These are phyloP conservation scores for Macaranga tanarius DNA, from an alignment of 441 rosid species.

Conservation along the genomic window DNA sequence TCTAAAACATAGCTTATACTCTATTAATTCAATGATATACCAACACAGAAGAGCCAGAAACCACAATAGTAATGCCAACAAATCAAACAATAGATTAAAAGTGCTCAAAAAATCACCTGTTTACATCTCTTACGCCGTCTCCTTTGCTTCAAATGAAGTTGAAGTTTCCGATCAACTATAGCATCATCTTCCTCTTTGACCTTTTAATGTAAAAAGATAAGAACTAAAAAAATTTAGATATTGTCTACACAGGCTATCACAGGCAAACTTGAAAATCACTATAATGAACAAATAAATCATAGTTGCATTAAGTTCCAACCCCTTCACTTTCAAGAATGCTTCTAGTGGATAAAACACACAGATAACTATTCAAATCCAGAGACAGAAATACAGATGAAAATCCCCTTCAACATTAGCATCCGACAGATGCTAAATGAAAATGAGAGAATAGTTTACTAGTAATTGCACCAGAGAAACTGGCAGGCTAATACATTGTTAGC, in stretches of 20 bases:
- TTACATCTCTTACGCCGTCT: constrained; percentile 56
- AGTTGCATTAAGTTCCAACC: background rate
- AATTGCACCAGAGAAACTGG: no score
- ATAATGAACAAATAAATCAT: background rate
- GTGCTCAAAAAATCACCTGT: constrained; percentile 49
- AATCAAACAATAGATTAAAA: constrained; percentile 27
- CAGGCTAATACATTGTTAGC: no score
- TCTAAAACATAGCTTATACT: background rate
- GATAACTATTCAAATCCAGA: background rate
- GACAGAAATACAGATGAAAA: background rate
- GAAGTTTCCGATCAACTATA: constrained; percentile 75
- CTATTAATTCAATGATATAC: background rate
- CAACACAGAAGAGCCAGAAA: background rate
- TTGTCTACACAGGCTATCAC: background rate
- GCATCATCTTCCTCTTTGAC: constrained; percentile 99
- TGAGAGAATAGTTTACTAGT: background rate
- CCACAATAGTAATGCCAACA: constrained; percentile 3
- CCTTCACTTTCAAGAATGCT: constrained; percentile 4
- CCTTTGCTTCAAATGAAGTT: constrained; percentile 70
- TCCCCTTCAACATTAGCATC: background rate
- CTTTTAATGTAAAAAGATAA: constrained; percentile 43
- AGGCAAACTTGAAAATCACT: constrained; percentile 11
- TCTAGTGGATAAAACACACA: background rate
- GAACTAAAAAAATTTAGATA: constrained; percentile 12
- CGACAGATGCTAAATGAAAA: background rate